Base-by-base conservation (phyloP, 176 grass and related monocot species). In the Eleusine indica region DNA sequence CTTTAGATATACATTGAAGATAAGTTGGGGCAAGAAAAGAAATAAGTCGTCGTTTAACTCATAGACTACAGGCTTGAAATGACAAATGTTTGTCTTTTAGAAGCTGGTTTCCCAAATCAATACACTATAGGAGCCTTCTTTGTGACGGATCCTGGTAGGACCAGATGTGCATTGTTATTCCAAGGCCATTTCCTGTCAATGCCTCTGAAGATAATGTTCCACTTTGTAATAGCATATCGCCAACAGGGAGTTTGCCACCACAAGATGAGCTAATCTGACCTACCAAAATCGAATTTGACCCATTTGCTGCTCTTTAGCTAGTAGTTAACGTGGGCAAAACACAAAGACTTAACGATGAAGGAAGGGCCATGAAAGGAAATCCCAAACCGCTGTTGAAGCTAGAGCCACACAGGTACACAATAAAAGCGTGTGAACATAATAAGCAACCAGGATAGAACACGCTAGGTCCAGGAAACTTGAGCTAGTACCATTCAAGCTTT, bases 391-490 rank as follows among this genome's bases (percentile, higher is more conserved):
- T 19, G 64, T 71, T 10, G 30, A 79, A 78, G 43, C 35, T 48
- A 57, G 47, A 78, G 75, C 48, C 35, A 53, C 11, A 35, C 12
- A 56, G 76, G 6, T 37, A 44, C 6, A 57, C 46, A 70, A 51
- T 18, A 32, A 73, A 66, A 54, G 46, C 25, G 3, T 56, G n/a
- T 76, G 15, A 35, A 21, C 5, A 7, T 64, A 68, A 35, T 32
- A 71, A 30, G 43, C 71, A 80, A 40, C 1, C 12, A 22, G 17
- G 47, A 65, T 68, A 73, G 68, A 70, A 83, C 10, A 16, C 6
- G 21, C 43, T 80, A 14, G 29, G 48, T 49, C 21, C 52, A 80
- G 87, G 61, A 84, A 80, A 83, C 68, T 46, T 72, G 68, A 65
- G 40, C 44, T 9, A 25, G 25, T 25, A 39, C 4, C 58, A 37